Base-by-base conservation (phyloP, 129 eudicot species). In the Smallanthus sonchifolius region DNA sequence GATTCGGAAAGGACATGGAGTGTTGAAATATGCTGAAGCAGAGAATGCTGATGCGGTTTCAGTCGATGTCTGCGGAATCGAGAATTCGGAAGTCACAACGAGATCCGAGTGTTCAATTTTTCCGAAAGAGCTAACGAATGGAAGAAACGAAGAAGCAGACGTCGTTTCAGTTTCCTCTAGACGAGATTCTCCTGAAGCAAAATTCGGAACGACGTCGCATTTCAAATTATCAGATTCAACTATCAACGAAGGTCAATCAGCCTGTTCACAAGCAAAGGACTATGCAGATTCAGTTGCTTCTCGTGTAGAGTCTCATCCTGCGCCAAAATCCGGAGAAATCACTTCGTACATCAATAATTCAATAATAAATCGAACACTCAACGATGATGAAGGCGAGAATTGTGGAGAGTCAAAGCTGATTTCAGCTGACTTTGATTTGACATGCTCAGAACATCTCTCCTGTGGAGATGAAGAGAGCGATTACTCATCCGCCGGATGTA, bases 371-470 rank as follows among this genome's bases (percentile, higher is more conserved):
- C 28, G 36, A 56, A 61, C 82, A 15, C n/a, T 67, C 70, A 65
- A 67, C 48, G 71, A 55, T 38, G 73, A 9, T 49, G 57, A 81
- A 69, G 60, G 74, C 56, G 84, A 85, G 73, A 63, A 75, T 72
- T 77, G 70, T 67, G 82, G 68, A 55, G 83, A 86, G 76, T 75
- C 82, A 7, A 75, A 81, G 67, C 78, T 70, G 49, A 73, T 60
- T 75, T 57, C 80, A 11, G 60, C 66, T 35, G 87, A 81, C 4
- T 49, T 81, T 44, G 92, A 93, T 76, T 74, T 93, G 52, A 81
- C 88, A 10, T 93, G 98, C 65, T 83, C 92, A 16, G 98, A 93
- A 82, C 72, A 77, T 60, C 71, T 92, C 5, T 82, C 92, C 3
- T 45, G 48, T 57, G 85, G 66, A 10, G 73, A 83, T 15, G 79